phyloP scores from a whole-genome alignment of 2,329 filamentous ascomycete genomes.

The Aspergillus fumigatiaffinis region DNA sequence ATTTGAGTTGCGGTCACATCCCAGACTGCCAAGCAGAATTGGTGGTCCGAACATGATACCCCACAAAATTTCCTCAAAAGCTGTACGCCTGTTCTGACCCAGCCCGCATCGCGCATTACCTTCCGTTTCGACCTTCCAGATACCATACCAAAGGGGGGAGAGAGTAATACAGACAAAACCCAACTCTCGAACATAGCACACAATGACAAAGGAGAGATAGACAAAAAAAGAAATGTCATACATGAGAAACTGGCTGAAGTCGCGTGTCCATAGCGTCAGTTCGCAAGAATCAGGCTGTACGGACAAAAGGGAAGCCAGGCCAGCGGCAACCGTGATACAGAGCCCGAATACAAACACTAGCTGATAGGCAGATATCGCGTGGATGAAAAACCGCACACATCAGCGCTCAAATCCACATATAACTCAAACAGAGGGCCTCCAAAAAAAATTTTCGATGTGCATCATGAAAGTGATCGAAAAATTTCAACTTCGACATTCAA shows the following conservation, averaged over 20 bases:
- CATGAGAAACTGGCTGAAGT: slow-evolving; percentile 3
- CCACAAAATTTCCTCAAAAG: slow-evolving; percentile 10
- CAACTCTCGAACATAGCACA: slow-evolving; percentile 17
- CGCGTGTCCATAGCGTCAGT: background rate
- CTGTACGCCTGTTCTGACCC: slow-evolving; percentile 14
- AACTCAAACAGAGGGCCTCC: background rate
- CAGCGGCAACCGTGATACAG: slow-evolving; percentile 7
- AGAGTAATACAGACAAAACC: slow-evolving; percentile 9
- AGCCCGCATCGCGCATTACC: slow-evolving; percentile 10
- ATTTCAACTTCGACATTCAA: background rate
- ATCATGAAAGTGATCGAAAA: background rate
- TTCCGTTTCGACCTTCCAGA: slow-evolving; percentile 5
- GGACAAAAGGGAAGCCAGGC: background rate
- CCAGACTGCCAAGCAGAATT: background rate
- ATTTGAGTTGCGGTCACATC: background rate
- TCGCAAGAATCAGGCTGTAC: background rate
- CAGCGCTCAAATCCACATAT: background rate
- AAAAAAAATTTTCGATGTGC: background rate
- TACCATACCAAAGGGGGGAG: slow-evolving; percentile 12
- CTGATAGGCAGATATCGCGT: background rate
- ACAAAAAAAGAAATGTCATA: slow-evolving; percentile 3
- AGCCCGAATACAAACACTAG: slow-evolving; percentile 1
- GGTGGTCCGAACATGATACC: background rate
- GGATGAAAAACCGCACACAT: background rate
- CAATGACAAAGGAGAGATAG: slow-evolving; percentile 8